phyloP scores from a whole-genome alignment of 192 early-diverging fungal species.

The Coemansia sp. region DNA sequence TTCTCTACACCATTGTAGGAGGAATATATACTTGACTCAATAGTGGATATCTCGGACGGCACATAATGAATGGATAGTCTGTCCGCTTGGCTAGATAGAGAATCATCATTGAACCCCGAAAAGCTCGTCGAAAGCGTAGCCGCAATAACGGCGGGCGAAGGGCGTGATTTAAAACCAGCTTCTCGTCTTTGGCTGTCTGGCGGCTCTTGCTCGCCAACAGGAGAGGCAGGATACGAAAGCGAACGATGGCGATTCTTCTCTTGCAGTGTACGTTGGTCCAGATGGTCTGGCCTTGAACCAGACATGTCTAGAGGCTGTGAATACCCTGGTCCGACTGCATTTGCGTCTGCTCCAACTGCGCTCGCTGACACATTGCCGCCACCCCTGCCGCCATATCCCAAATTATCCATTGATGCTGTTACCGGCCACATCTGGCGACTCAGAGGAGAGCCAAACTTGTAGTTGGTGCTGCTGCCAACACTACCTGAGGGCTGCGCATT shows the following conservation, averaged over 20 bases:
- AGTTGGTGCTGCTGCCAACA: not conserved
- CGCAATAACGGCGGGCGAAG: constrained; percentile 34
- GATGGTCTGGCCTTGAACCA: constrained; percentile 14
- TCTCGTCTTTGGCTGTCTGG: constrained; percentile 2
- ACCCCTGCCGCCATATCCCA: constrained; percentile 6
- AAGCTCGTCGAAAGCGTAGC: constrained; percentile 53
- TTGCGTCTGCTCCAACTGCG: not conserved
- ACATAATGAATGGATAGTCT: constrained; percentile 34
- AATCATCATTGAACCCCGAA: constrained; percentile 22
- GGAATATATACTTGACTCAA: constrained; percentile 54
- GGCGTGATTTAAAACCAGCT: constrained; percentile 1
- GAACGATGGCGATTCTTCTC: constrained; percentile 24
- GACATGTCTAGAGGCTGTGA: not conserved
- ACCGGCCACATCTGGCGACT: constrained; percentile 47
- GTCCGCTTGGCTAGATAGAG: constrained; percentile 25
- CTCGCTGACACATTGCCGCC: not conserved
- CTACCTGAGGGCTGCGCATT: constrained; percentile 1
- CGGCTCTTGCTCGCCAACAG: not conserved
- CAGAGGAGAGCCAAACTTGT: constrained; percentile 41
- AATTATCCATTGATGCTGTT: constrained; percentile 22
- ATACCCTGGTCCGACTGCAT: not conserved
- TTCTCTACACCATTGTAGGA: constrained; percentile 33
- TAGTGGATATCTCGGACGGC: constrained; percentile 52
- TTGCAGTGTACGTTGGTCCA: constrained; percentile 10
- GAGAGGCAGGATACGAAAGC: constrained; percentile 21